These are phyloP conservation scores for Berberis vulgaris DNA, from an alignment of 164 flowering plant species.

Conservation along the genomic window DNA sequence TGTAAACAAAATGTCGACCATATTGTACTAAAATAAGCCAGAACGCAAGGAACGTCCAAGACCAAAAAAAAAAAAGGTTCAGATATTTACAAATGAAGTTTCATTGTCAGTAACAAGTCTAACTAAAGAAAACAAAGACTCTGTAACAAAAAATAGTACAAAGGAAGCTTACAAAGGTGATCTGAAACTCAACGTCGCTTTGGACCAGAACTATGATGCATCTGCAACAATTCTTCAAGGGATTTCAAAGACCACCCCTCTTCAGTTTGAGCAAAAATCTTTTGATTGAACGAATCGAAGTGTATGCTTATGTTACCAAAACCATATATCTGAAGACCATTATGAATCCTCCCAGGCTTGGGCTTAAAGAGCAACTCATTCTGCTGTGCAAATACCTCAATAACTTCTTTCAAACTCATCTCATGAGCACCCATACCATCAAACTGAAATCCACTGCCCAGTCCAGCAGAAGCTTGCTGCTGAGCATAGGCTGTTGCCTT, in stretches of 20 bases:
- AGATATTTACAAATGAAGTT: no score
- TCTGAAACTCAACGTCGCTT: slow-evolving; percentile 2
- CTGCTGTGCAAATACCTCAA: slow-evolving; percentile 61
- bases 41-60: no score
- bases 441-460: slow-evolving; percentile 17
- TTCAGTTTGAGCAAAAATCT: slow-evolving; percentile 59
- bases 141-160: no score
- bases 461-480: slow-evolving; percentile 27
- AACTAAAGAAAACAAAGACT: no score
- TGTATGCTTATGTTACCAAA: slow-evolving; percentile 73
- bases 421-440: slow-evolving; percentile 25
- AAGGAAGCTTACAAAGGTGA: no score
- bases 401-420: slow-evolving; percentile 73
- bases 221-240: slow-evolving; percentile 56
- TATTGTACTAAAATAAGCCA: no score
- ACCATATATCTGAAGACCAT: slow-evolving; percentile 83
- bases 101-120: no score
- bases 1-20: no score
- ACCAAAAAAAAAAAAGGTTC: no score
- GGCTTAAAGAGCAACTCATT: slow-evolving; percentile 68
- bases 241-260: slow-evolving; percentile 59
- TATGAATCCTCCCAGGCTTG: slow-evolving; percentile 67
- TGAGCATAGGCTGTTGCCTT: slow-evolving; percentile 51
- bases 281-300: slow-evolving; percentile 59
- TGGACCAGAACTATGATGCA: slow-evolving; percentile 40